Conservation (phyloP, 2,329 filamentous ascomycete species). For the Alternaria panax region DNA sequence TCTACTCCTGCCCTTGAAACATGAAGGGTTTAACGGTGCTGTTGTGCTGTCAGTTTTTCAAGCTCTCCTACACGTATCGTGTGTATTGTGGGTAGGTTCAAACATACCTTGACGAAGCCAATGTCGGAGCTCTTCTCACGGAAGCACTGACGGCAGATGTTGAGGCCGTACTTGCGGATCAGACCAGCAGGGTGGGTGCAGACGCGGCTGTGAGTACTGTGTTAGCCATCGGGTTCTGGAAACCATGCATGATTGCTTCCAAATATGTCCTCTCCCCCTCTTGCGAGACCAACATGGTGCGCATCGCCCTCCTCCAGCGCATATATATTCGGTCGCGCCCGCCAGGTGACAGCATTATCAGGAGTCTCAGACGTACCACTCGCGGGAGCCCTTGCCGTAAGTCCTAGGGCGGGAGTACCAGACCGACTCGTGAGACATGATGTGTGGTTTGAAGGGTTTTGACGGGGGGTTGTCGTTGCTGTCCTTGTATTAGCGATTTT, state of each 20-base stretch:
- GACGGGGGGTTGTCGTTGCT: slow-evolving; percentile 12
- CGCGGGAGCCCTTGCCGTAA: slow-evolving; percentile 95
- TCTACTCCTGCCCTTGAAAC: slow-evolving; percentile 34
- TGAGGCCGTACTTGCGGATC: slow-evolving; percentile 99
- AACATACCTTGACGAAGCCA: slow-evolving; percentile 70
- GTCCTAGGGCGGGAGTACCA: slow-evolving; percentile 98
- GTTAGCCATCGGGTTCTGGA: slow-evolving; percentile 34
- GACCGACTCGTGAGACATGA: slow-evolving; percentile 91
- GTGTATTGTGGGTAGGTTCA: no score
- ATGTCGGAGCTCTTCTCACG: slow-evolving; percentile 72
- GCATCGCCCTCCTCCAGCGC: not conserved
- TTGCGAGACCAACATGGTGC: slow-evolving; percentile 31
- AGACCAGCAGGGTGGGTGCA: slow-evolving; percentile 98
- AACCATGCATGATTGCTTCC: slow-evolving; percentile 1
- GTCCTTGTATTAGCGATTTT: not conserved
- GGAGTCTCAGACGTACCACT: slow-evolving; percentile 72
- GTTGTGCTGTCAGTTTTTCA: slow-evolving; percentile 19
- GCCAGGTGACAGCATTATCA: not conserved
- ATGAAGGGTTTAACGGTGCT: slow-evolving; percentile 47
- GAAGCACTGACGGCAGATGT: slow-evolving; percentile 78
- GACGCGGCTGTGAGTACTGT: slow-evolving; percentile 66
- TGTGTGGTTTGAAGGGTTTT: slow-evolving; percentile 55
- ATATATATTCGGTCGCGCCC: not conserved
- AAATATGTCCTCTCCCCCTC: slow-evolving; percentile 5
- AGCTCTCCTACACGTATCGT: not conserved